phyloP scores from a whole-genome alignment of 768 basidiomycete genomes.

The Boletus insuetus region DNA sequence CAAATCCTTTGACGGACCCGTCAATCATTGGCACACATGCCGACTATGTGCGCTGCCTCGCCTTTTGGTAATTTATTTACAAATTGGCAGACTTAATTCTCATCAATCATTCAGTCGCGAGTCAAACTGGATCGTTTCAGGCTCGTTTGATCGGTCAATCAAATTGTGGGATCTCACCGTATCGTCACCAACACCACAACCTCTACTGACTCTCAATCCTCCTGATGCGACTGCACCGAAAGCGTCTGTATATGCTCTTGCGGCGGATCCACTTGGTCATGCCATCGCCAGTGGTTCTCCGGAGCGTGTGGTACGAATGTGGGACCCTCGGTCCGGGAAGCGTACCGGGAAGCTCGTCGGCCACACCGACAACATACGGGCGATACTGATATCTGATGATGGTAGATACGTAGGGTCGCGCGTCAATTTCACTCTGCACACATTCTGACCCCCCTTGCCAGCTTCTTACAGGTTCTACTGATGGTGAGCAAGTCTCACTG shows the following conservation, averaged over 20 bases:
- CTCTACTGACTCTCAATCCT: slow-evolving; percentile 64
- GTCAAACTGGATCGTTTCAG: slow-evolving; percentile 86
- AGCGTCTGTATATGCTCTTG: slow-evolving; percentile 74
- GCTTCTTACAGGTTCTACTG: slow-evolving; percentile 85
- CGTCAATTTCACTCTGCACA: slow-evolving; percentile 3
- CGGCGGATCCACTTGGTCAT: slow-evolving; percentile 75
- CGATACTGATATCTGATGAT: slow-evolving; percentile 87
- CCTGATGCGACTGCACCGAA: slow-evolving; percentile 66
- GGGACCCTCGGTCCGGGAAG: slow-evolving; percentile 89
- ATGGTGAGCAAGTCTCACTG: slow-evolving; percentile 40
- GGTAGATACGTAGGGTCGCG: slow-evolving; percentile 72
- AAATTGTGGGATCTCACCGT: slow-evolving; percentile 88
- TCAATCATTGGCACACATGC: slow-evolving; percentile 66
- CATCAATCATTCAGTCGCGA: slow-evolving; percentile 50
- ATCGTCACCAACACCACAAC: slow-evolving; percentile 38
- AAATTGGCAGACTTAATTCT: slow-evolving; percentile 12
- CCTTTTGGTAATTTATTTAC: slow-evolving; percentile 51
- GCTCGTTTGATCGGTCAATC: slow-evolving; percentile 91
- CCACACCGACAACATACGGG: slow-evolving; percentile 95
- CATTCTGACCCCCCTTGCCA: slow-evolving; percentile 24
- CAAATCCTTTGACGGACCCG: slow-evolving; percentile 55
- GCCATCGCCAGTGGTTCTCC: slow-evolving; percentile 88
- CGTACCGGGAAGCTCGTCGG: slow-evolving; percentile 85
- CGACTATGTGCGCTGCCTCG: slow-evolving; percentile 85
- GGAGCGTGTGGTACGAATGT: slow-evolving; percentile 85